Evolutionary conservation across 2,329 filamentous ascomycete genomes (phyloP).

Genomic region (Neopestalotiopsis sp.): DNA sequence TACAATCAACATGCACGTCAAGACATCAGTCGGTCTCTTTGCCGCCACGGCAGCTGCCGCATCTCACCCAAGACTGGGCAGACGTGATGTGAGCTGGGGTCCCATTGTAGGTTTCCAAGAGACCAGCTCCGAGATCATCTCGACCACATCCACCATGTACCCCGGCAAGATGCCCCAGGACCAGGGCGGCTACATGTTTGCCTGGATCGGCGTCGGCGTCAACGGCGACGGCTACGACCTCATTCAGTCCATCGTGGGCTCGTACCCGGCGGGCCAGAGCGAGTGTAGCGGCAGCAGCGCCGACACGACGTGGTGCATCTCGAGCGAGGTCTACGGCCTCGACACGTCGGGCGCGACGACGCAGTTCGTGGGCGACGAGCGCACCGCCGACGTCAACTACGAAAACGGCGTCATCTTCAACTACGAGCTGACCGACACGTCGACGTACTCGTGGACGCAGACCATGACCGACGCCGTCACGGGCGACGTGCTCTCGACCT

Average conservation of each 20-base stretch:
- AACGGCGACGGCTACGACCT: constrained; percentile 17
- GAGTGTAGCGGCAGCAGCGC: constrained; percentile 11
- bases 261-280: constrained; percentile 14
- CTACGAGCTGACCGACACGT: constrained; percentile 14
- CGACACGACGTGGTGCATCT: constrained; percentile 16
- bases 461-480: constrained; percentile 18
- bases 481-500: constrained; percentile 14
- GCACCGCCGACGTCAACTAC: constrained; percentile 17
- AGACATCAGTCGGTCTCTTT: constrained; percentile 7
- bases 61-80: constrained; percentile 5
- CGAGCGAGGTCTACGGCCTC: constrained; percentile 17
- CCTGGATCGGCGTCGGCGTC: constrained; percentile 14
- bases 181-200: constrained; percentile 16
- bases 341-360: constrained; percentile 7
- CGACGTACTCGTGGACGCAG: constrained; percentile 14
- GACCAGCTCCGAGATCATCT: constrained; percentile 17
- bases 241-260: constrained; percentile 16
- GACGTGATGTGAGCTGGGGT: constrained; percentile 14
- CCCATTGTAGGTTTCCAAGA: constrained; percentile 12
- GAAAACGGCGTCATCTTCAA: constrained; percentile 17
- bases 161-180: constrained; percentile 15
- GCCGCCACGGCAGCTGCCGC: constrained; percentile 14
- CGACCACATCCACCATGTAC: constrained; percentile 14
- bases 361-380: constrained; percentile 13
- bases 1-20: constrained; percentile 7